Evolutionary conservation across 192 early-diverging fungal genomes (phyloP), one percentile per base, ranked within the genome.

Genomic region (Coemansia sp.): DNA sequence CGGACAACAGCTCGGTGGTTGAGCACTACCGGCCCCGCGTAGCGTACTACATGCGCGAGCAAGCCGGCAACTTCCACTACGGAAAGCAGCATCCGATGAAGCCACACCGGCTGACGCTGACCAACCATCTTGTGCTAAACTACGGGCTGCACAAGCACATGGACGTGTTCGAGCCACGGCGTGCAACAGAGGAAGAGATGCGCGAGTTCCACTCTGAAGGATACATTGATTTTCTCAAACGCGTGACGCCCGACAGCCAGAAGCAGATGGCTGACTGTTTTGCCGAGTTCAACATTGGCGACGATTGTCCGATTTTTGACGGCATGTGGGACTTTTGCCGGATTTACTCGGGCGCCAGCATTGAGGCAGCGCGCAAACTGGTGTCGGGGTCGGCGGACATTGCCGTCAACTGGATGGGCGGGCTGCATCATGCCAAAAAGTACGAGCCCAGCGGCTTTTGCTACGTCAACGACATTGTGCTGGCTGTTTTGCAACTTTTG

Each of bases 231-330:
- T 99, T 99, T 73, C 84, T 99, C 39, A 86, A 93, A 48, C 86
- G 93, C 63, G 88, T 93, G 0, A 91, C 90, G 1, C 89, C 89
- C 0, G 89, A 89, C 23, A 92, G 88, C 69, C 75, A 85, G 85
- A 65, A 72, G 60, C 45, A 71, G 31, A 84, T 85, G 62, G 70
- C 78, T 61, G 81, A 84, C 23, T 67, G 86, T 29, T 88, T 89
- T 50, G 70, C 82, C 16, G 80, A 86, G 47, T 91, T 93, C 74
- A 98, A 98, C 63, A 90, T 99, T 19, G 93, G 94, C 10, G 97
- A 99, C 59, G 97, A 99, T 80, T 98, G 96, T 62, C 97, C 97
- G 4, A 91, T 97, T 9, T 99, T 96, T 81, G 93, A 94, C 56
- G 97, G 97, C 8, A 86, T 98, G 74, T 99, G 91, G 82, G 96